Percentiles rank a stretch among this genome's conserved stretches.
These are phyloP conservation scores for Calocybe cyanea DNA, from an alignment of 768 basidiomycete genomes.

Conservation along the genomic window DNA sequence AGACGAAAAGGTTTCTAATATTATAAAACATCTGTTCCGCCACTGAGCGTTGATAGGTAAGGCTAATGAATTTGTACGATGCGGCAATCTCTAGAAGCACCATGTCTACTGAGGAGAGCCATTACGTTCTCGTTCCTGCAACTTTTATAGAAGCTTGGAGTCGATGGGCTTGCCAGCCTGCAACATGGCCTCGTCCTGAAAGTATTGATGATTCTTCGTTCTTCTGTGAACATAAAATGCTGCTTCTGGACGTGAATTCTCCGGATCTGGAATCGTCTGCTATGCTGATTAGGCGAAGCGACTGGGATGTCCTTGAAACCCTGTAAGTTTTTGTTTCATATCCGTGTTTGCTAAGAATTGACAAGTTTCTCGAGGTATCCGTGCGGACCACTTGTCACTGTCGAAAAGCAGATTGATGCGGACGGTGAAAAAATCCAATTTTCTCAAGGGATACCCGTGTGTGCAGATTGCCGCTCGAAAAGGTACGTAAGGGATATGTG, in stretches of 20 bases:
- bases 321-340: too few species aligned
- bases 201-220: slow-evolving; percentile 57
- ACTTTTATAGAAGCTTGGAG: slow-evolving; percentile 67
- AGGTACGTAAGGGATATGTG: slow-evolving; percentile 34
- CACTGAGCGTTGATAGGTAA: slow-evolving; percentile 40
- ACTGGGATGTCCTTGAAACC: slow-evolving; percentile 61
- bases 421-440: slow-evolving; percentile 32
- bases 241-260: slow-evolving; percentile 65
- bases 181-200: slow-evolving; percentile 54
- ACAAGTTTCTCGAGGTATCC: slow-evolving; percentile 42
- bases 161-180: slow-evolving; percentile 61
- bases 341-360: too few species aligned
- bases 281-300: slow-evolving; percentile 51
- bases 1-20: slow-evolving; percentile 67
- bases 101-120: slow-evolving; percentile 41
- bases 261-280: slow-evolving; percentile 56
- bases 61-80: slow-evolving; percentile 60
- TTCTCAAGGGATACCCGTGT: slow-evolving; percentile 49
- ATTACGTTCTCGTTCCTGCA: slow-evolving; percentile 56
- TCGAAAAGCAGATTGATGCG: slow-evolving; percentile 33
- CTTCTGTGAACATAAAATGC: slow-evolving; percentile 62
- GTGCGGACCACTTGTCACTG: slow-evolving; percentile 48
- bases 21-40: neutral
- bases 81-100: slow-evolving; percentile 43
- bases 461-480: slow-evolving; percentile 55